Evolutionary conservation across 192 early-diverging fungal genomes (phyloP).

Genomic region (Coemansia sp.): DNA sequence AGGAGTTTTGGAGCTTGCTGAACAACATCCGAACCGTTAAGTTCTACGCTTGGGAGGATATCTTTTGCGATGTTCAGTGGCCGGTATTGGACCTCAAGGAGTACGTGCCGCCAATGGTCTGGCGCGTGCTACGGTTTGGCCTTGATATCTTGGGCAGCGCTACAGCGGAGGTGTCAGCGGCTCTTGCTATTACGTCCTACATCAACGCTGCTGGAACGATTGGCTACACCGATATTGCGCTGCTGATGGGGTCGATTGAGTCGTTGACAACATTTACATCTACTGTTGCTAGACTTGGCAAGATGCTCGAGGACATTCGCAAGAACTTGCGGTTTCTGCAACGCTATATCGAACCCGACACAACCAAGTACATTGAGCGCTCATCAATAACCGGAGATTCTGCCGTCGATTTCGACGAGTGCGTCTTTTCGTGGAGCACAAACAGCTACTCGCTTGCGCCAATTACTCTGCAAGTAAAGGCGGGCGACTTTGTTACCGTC

Average conservation of each 20-base stretch:
- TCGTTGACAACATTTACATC: constrained; percentile 23
- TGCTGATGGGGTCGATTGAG: constrained; percentile 26
- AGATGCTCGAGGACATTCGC: background rate
- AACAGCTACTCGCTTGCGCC: constrained; percentile 60
- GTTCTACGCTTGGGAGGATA: constrained; percentile 65
- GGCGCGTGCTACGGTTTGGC: constrained; percentile 16
- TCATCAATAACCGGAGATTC: background rate
- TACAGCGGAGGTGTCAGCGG: constrained; percentile 58
- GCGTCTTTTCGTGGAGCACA: constrained; percentile 30
- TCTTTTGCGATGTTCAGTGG: constrained; percentile 8
- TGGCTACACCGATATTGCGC: constrained; percentile 17
- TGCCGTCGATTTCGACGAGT: constrained; percentile 17
- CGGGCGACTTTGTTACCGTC: constrained; percentile 76
- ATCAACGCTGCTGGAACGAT: constrained; percentile 31
- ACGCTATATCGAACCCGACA: background rate
- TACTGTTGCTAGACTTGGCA: background rate
- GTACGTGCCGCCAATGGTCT: constrained; percentile 24
- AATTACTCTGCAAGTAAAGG: constrained; percentile 61
- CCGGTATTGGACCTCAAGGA: constrained; percentile 6
- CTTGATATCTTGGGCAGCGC: constrained; percentile 35
- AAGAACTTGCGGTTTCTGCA: constrained; percentile 14
- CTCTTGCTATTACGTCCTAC: constrained; percentile 62
- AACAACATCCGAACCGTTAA: constrained; percentile 67
- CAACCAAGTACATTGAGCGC: constrained; percentile 1
- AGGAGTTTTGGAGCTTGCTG: constrained; percentile 19